phyloP scores from a whole-genome alignment of 2,329 filamentous ascomycete genomes.

The Chalara sp. region DNA sequence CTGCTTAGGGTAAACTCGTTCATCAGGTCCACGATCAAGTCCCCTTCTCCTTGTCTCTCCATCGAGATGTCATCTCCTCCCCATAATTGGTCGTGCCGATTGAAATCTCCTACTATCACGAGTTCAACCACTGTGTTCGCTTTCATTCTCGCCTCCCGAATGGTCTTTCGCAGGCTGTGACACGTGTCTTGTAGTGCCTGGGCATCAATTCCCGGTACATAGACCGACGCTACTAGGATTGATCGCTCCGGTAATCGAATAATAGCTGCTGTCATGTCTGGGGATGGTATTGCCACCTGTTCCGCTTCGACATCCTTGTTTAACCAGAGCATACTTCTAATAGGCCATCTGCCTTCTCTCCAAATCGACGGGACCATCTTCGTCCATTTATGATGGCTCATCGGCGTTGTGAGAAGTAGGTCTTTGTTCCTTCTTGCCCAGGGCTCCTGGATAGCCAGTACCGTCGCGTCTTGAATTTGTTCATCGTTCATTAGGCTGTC shows the following conservation, averaged over 20 bases:
- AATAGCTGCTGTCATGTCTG: constrained; percentile 19
- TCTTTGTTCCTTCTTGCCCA: constrained; percentile 2
- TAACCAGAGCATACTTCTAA: constrained; percentile 24
- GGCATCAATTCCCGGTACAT: background rate
- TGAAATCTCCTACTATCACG: constrained; percentile 4
- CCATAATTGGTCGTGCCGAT: constrained; percentile 23
- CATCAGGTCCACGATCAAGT: constrained; percentile 31
- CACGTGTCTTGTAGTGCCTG: background rate
- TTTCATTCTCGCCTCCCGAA: constrained; percentile 11
- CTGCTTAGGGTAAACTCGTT: constrained; percentile 21
- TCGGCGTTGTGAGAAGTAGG: constrained; percentile 4
- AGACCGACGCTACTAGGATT: background rate
- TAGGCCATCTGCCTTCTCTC: constrained; percentile 17
- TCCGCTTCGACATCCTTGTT: constrained; percentile 19
- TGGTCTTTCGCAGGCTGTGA: background rate
- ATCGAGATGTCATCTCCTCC: constrained; percentile 25
- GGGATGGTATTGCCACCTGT: constrained; percentile 16
- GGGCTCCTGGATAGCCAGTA: constrained; percentile 7
- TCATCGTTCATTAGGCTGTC: constrained; percentile 11
- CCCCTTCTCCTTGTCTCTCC: constrained; percentile 29
- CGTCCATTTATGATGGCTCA: constrained; percentile 5
- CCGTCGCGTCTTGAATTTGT: constrained; percentile 1
- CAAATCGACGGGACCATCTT: constrained; percentile 7
- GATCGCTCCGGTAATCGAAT: constrained; percentile 14
- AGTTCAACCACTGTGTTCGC: constrained; percentile 16